Base-by-base conservation (phyloP, 1,139 yeast species). In the Lizanozyma gosingica region DNA sequence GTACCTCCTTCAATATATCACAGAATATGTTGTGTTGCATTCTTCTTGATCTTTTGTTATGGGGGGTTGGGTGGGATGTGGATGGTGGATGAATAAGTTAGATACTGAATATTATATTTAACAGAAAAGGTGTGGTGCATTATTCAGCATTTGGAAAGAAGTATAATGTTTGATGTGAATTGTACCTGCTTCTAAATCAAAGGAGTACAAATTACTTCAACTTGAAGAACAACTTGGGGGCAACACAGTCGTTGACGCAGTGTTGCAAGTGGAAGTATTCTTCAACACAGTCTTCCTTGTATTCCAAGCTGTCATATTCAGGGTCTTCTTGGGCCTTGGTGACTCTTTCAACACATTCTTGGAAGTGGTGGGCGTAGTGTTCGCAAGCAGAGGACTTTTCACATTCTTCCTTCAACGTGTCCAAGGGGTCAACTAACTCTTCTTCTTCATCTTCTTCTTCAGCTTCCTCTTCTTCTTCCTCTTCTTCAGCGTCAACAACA, bases 241-340 rank as follows among this genome's bases (percentile, higher is more conserved):
- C 92, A 59, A 86, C 88, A 72, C 95, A 82, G 62, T 84, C 92
- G 66, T 86, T 87, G 58, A 90, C 59, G 73, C 95, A 87, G 67
- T 92, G 97, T 65, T 86, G 86, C 62, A 88, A 76, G 69, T 92
- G 97, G 90, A 90, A 90, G 70, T 83, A 92, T 70, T 92, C 98
- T 68, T 92, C 97, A 49, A 90, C 83, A 73, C 98, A 92, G 68
- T 90, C 95, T 71, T 90, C 97, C 69, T 90, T 88, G 74, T 86
- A 75, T n/a, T 73, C 80, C 57, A 75, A 75, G 43, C 82, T 80
- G 33, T 69, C 95, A 62, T 90, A 88, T 49, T 71, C 94, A 51
- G 78, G 83, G 57, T 86, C 90, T 68, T 86, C 84, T 72, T 73
- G 76, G 57, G 81, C 95, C 63, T 81, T 78, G 52, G 90, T 80